Base-by-base conservation (phyloP, 495 filamentous ascomycete genomes). In the Penicillium canariense region DNA sequence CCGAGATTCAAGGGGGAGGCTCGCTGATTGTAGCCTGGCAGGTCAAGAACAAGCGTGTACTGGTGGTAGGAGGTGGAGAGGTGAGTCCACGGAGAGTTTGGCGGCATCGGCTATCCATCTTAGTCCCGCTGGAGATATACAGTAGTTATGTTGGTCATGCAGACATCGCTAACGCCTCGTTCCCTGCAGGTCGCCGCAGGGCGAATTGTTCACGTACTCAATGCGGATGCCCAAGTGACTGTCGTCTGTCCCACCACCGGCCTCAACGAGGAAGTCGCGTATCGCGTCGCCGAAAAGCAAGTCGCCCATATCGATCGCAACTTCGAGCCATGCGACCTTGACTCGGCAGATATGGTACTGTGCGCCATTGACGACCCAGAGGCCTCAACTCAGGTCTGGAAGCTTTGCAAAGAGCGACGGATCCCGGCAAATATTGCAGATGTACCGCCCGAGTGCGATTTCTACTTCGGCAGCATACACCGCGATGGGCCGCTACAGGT, bases 21-120 rank as follows among this genome's bases (percentile, higher is more conserved):
- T 97, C 93, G 34, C 74, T 98, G 53, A 90, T 97, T 51, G 73
- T 98, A 42, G 94, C 94, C 60, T 98, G 91, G 90, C 94, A 97
- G 74, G 81, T 94, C 53, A 87, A 82, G 63, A 82, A 86, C 64
- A 96, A 92, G 66, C 76, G 80, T 54, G 84, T 97, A 4, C 70
- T 98, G 10, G 89, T 98, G 2, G 81, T 98, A 7, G 94, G 94
- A 52, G 94, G 94, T 56, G 94, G 94, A 66, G 91, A 97, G 79
- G 93, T 95, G 71, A 60, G 75, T 50, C 38, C 15, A n/a, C n/a
- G n/a, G n/a, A n/a, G n/a, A n/a, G n/a, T n/a, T n/a, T n/a, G n/a
- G n/a, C n/a, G n/a, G n/a, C 36, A 50, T 23, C 20, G 25, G 43
- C 26, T 27, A 25, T 23, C 25, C 14, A 28, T 9, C 1, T 17